These are phyloP conservation scores for Paratinospora sagittata DNA, from an alignment of 164 flowering plant genomes.

Conservation along the genomic window DNA sequence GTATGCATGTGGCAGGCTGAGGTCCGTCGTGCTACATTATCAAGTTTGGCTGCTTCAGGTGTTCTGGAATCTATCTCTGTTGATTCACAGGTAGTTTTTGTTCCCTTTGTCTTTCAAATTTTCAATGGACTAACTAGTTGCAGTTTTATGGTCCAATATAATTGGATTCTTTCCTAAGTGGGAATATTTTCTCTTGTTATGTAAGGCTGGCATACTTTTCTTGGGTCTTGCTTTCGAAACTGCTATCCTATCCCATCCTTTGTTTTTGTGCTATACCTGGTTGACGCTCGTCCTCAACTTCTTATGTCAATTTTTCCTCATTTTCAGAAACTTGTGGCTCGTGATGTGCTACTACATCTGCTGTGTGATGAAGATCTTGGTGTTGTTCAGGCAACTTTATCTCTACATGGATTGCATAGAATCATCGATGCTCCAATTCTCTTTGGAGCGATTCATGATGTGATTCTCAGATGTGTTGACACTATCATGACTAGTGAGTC, in stretches of 20 bases:
- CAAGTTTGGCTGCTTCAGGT: conserved; percentile 38
- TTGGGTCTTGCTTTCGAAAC: background rate
- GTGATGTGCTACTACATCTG: conserved; percentile 55
- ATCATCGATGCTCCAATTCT: conserved; percentile 34
- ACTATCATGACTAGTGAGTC: conserved; percentile 39
- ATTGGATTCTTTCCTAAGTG: no score
- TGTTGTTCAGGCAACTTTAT: conserved; percentile 59
- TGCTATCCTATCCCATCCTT: background rate
- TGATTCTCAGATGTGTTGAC: conserved; percentile 45
- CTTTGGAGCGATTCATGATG: conserved; percentile 39
- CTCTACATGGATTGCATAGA: conserved; percentile 44
- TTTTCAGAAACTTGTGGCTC: conserved; percentile 48
- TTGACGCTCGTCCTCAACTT: background rate
- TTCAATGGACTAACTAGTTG: background rate
- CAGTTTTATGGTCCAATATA: no score
- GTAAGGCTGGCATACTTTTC: no score
- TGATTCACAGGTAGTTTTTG: conserved; percentile 42
- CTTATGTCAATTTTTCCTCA: background rate
- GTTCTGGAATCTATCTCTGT: conserved; percentile 26
- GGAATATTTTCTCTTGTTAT: no score
- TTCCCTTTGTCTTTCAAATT: background rate
- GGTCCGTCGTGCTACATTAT: conserved; percentile 57
- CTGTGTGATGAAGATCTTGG: conserved; percentile 74
- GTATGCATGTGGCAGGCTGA: conserved; percentile 46
- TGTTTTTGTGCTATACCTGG: background rate